These are phyloP conservation scores for Sarcocystis neurona DNA, from an alignment of 169 alveolate genomes.

Conservation along the genomic window DNA sequence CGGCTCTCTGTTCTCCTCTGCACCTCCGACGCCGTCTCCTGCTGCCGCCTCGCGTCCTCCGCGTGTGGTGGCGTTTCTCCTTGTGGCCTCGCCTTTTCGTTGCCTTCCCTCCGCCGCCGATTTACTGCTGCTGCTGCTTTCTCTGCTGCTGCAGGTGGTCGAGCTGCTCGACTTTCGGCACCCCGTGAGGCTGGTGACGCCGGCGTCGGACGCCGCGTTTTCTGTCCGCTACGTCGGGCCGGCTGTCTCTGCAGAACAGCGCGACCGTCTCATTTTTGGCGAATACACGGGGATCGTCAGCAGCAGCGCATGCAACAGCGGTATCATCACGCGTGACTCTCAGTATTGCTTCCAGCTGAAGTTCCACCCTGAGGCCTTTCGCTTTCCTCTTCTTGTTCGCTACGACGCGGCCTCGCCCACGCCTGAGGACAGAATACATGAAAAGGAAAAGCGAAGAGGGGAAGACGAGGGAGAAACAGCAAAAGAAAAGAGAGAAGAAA, in stretches of 20 bases:
- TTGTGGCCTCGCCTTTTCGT: not conserved
- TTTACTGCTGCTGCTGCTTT: not conserved
- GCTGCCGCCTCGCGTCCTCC: not conserved
- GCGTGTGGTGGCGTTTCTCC: not conserved
- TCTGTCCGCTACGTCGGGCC: constrained; percentile 52
- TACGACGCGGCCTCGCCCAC: no score
- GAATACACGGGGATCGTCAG: constrained; percentile 32
- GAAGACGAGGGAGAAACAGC: not conserved
- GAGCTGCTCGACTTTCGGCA: constrained; percentile 65
- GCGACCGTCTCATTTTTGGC: constrained; percentile 12
- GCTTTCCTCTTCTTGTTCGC: not conserved
- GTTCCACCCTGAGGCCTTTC: constrained; percentile 21
- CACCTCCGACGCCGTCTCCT: not conserved
- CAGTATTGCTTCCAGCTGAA: constrained; percentile 28
- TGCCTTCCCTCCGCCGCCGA: not conserved
- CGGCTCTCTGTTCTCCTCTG: no score
- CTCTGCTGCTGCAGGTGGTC: constrained; percentile 28
- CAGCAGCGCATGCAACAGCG: no score
- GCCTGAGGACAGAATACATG: no score
- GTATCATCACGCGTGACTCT: no score
- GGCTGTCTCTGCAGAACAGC: constrained; percentile 32
- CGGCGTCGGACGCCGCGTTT: constrained; percentile 39
- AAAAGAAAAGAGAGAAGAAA: not conserved
- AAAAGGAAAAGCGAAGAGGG: not conserved
- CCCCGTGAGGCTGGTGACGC: constrained; percentile 73